These are phyloP conservation scores for Nicotiana paniculata DNA, from an alignment of 257 asterid species.

Conservation along the genomic window DNA sequence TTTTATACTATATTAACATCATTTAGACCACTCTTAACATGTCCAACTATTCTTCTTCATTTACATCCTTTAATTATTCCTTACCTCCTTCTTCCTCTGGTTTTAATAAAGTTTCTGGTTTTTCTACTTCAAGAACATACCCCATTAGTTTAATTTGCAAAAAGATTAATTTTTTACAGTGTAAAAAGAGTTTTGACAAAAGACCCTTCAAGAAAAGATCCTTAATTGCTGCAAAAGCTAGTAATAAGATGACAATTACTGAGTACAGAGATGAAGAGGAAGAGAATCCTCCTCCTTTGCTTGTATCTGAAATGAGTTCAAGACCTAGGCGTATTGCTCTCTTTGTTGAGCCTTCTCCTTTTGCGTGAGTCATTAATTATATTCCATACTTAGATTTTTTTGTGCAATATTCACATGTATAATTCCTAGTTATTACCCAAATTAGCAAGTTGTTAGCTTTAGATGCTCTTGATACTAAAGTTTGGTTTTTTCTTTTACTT, in stretches of 20 bases:
- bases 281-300: slow-evolving; percentile 43
- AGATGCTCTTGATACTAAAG: background rate
- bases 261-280: slow-evolving; percentile 43
- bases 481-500: background rate
- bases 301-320: slow-evolving; percentile 54
- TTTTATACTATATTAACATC: slow-evolving; percentile 15
- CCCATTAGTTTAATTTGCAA: slow-evolving; percentile 26
- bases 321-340: slow-evolving; percentile 88
- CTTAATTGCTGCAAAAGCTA: slow-evolving; percentile 17
- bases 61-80: slow-evolving; percentile 9
- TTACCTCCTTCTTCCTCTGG: background rate
- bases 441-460: background rate
- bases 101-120: slow-evolving; percentile 18
- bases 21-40: slow-evolving; percentile 22
- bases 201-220: background rate
- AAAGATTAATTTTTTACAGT: slow-evolving; percentile 23
- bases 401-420: background rate
- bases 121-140: slow-evolving; percentile 22
- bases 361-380: slow-evolving; percentile 58
- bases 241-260: slow-evolving; percentile 41
- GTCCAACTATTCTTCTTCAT: slow-evolving; percentile 24
- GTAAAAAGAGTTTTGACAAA: background rate
- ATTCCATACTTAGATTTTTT: background rate
- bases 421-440: background rate
- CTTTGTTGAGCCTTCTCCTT: slow-evolving; percentile 98